A percentile compares a stretch with the other conserved stretches of the same genome.
phyloP scores from a whole-genome alignment of 108 stramenopile species.

The Cyclostephanos tholiformis region DNA sequence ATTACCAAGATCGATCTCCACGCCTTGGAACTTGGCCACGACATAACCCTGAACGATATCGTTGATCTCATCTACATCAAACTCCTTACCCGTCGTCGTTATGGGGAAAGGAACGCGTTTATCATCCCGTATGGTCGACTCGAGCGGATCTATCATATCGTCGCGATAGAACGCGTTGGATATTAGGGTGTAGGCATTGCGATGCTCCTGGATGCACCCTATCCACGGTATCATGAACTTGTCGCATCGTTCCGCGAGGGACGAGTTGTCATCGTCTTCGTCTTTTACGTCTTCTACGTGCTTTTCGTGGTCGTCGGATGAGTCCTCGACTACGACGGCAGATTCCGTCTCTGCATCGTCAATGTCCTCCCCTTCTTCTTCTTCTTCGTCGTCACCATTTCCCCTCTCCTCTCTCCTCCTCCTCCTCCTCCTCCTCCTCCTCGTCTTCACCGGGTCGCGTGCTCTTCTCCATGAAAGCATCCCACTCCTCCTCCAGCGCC shows the following conservation, averaged over 20 bases:
- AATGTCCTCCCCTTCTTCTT: slow-evolving; percentile 42
- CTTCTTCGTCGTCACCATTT: slow-evolving; percentile 33
- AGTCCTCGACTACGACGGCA: background rate
- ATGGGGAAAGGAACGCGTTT: slow-evolving; percentile 8
- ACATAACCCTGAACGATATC: slow-evolving; percentile 7
- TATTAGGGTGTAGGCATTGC: slow-evolving; percentile 69
- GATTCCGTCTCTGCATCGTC: slow-evolving; percentile 42
- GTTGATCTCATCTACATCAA: background rate
- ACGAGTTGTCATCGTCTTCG: slow-evolving; percentile 19
- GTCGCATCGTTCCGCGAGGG: slow-evolving; percentile 60
- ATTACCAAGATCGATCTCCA: slow-evolving; percentile 42
- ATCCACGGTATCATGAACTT: slow-evolving; percentile 80
- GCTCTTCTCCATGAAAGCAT: slow-evolving; percentile 55
- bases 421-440: slow-evolving; percentile 30
- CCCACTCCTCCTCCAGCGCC: slow-evolving; percentile 41
- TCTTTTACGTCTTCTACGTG: slow-evolving; percentile 24
- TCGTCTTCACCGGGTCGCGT: slow-evolving; percentile 48
- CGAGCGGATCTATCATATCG: slow-evolving; percentile 53
- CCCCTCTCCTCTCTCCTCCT: slow-evolving; percentile 42
- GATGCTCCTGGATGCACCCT: slow-evolving; percentile 63
- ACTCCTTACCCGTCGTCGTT: background rate
- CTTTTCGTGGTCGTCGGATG: background rate
- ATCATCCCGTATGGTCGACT: slow-evolving; percentile 35
- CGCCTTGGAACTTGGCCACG: slow-evolving; percentile 31
- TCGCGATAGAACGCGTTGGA: slow-evolving; percentile 63